These are phyloP conservation scores for Byssoonygena ceratinophila DNA, from an alignment of 2,329 filamentous ascomycete species.

Conservation along the genomic window DNA sequence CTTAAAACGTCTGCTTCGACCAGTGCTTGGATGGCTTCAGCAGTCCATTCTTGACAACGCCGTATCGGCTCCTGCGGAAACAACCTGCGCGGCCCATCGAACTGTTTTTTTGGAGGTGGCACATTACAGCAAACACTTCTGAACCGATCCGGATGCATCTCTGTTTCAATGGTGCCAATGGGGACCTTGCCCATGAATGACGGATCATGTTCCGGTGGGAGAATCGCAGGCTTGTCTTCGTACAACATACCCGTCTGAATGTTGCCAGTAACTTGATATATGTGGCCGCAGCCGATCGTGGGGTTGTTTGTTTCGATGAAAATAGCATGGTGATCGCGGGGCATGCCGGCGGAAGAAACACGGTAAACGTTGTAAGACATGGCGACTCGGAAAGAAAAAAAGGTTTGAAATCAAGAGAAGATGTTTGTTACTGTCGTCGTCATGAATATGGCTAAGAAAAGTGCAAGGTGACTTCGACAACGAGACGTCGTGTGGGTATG, in stretches of 20 bases:
- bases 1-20: conserved; percentile 8
- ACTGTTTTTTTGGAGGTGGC: conserved; percentile 25
- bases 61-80: conserved; percentile 21
- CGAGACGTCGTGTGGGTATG: too few species aligned
- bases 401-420: too few species aligned
- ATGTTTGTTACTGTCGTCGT: neutral
- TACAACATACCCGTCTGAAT: conserved; percentile 25
- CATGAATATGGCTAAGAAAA: too few species aligned
- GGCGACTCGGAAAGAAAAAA: neutral
- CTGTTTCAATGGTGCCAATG: neutral
- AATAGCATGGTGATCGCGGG: conserved; percentile 24
- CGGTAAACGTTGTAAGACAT: conserved; percentile 20
- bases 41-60: conserved; percentile 27
- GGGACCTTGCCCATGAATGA: conserved; percentile 7
- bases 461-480: too few species aligned
- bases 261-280: conserved; percentile 25
- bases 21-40: conserved; percentile 19
- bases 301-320: conserved; percentile 22
- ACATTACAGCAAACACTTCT: conserved; percentile 18
- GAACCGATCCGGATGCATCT: conserved; percentile 7
- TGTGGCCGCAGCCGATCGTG: conserved; percentile 15
- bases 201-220: conserved; percentile 14
- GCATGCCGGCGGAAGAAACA: conserved; percentile 17
- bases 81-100: conserved; percentile 22
- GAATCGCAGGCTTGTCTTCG: conserved; percentile 11